These are phyloP conservation scores for Termitomyces sp. DNA, from an alignment of 768 basidiomycete genomes.

Conservation along the genomic window DNA sequence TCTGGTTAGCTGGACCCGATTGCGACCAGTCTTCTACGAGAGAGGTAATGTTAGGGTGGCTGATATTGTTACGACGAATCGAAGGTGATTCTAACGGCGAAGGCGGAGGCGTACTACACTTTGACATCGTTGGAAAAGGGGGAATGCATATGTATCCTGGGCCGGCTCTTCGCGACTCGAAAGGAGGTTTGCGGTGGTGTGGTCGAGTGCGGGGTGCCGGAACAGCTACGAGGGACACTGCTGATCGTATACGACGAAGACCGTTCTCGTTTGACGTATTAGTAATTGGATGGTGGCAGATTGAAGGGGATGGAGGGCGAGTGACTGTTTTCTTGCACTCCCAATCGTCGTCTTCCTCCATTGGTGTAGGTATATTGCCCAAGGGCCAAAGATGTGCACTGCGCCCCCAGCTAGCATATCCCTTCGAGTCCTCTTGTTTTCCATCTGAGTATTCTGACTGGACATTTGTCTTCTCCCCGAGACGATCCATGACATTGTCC, in stretches of 20 bases:
- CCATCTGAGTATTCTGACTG: constrained; percentile 13
- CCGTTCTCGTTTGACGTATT: constrained; percentile 12
- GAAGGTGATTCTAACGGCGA: constrained; percentile 49
- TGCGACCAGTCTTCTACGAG: constrained; percentile 57
- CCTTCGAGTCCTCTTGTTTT: constrained; percentile 5
- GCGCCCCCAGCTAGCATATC: constrained; percentile 16
- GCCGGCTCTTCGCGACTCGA: constrained; percentile 8
- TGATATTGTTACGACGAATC: constrained; percentile 40
- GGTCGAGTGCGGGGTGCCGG: constrained; percentile 13
- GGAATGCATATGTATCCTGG: constrained; percentile 20
- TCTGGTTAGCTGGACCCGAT: constrained; percentile 58
- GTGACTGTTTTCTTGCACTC: constrained; percentile 7
- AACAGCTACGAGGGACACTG: constrained; percentile 26
- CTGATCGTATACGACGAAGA: constrained; percentile 30
- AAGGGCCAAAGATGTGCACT: constrained; percentile 18
- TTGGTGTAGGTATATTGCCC: constrained; percentile 17
- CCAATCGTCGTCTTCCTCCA: constrained; percentile 21
- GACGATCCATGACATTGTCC: constrained; percentile 35
- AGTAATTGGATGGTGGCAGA: constrained; percentile 2
- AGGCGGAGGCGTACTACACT: constrained; percentile 33
- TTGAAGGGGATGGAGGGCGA: constrained; percentile 10
- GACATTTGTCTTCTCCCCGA: constrained; percentile 18
- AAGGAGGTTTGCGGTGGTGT: constrained; percentile 3
- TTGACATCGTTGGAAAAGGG: constrained; percentile 27
- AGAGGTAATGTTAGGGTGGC: constrained; percentile 55